Evolutionary conservation across 1,284 basidiomycete species (phyloP).

Genomic region (Cutaneotrichosporon dermatis): DNA sequence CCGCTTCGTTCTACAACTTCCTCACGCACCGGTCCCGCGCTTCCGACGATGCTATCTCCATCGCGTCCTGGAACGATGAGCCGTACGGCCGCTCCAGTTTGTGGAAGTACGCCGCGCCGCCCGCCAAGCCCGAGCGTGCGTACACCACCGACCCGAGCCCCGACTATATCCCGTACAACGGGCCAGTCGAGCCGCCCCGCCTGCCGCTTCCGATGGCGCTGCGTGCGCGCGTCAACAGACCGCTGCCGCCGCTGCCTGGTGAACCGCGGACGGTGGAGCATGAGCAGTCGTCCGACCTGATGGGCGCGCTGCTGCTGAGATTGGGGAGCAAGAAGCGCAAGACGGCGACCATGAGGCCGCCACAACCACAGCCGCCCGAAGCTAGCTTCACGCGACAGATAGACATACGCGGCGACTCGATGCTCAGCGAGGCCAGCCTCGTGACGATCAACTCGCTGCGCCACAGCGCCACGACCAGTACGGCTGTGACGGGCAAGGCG

Average conservation of each 20-base stretch:
- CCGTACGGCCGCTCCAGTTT: background rate
- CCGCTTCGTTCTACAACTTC: constrained; percentile 8
- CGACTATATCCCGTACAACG: constrained; percentile 40
- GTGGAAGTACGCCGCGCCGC: background rate
- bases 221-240: background rate
- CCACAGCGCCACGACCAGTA: background rate
- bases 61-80: background rate
- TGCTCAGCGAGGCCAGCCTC: background rate
- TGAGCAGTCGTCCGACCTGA: background rate
- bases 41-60: background rate
- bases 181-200: constrained; percentile 25
- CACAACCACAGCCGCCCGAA: no score
- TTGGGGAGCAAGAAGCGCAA: background rate
- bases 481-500: background rate
- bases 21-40: constrained; percentile 1
- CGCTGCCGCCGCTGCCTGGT: background rate
- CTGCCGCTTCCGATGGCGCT: background rate
- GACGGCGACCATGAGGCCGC: background rate
- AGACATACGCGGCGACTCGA: background rate
- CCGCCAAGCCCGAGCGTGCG: background rate
- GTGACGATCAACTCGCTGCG: background rate
- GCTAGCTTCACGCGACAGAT: no score
- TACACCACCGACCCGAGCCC: constrained; percentile 14
- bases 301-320: background rate
- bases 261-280: background rate